Evolutionary conservation across 495 filamentous ascomycete species (phyloP).

Genomic region (Penicillium atrosanguineum): DNA sequence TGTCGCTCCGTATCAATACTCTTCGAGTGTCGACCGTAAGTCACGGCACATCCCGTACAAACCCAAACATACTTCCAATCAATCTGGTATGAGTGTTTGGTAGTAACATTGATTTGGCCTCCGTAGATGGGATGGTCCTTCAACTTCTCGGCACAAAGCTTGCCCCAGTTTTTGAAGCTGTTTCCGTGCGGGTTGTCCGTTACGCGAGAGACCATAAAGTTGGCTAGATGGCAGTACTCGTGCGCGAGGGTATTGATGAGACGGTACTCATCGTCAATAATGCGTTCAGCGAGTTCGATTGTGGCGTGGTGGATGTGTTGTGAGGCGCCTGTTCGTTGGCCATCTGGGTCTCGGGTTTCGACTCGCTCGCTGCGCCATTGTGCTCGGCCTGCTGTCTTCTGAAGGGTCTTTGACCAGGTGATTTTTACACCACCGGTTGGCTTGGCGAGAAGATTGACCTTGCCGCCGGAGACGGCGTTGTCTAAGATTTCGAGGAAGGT

Average conservation of each 20-base stretch:
- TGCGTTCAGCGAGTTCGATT: conserved; percentile 86
- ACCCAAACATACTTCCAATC: conserved; percentile 87
- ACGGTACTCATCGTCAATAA: conserved; percentile 74
- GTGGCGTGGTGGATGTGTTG: conserved; percentile 60
- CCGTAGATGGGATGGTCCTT: conserved; percentile 40
- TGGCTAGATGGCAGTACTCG: conserved; percentile 92
- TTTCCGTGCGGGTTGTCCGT: conserved; percentile 72
- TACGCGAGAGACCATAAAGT: conserved; percentile 73
- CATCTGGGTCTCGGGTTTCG: conserved; percentile 19
- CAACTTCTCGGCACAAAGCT: conserved; percentile 45
- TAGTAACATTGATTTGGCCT: conserved; percentile 70
- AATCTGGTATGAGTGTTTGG: conserved; percentile 83
- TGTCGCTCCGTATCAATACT: conserved; percentile 67
- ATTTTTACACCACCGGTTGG: conserved; percentile 75
- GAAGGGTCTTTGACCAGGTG: conserved; percentile 80
- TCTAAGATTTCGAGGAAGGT: conserved; percentile 76
- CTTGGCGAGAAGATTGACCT: conserved; percentile 57
- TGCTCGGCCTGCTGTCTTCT: conserved; percentile 83
- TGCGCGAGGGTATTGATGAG: conserved; percentile 86
- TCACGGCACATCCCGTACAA: conserved; percentile 64
- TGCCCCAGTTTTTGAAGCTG: conserved; percentile 75
- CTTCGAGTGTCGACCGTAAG: conserved; percentile 78
- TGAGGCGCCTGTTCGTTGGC: conserved; percentile 1
- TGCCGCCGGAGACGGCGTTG: conserved; percentile 56
- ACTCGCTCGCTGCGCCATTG: conserved; percentile 69